Conservation (phyloP, 371 early-diverging fungal species). For the Amoeboaphelidium occidentale region DNA sequence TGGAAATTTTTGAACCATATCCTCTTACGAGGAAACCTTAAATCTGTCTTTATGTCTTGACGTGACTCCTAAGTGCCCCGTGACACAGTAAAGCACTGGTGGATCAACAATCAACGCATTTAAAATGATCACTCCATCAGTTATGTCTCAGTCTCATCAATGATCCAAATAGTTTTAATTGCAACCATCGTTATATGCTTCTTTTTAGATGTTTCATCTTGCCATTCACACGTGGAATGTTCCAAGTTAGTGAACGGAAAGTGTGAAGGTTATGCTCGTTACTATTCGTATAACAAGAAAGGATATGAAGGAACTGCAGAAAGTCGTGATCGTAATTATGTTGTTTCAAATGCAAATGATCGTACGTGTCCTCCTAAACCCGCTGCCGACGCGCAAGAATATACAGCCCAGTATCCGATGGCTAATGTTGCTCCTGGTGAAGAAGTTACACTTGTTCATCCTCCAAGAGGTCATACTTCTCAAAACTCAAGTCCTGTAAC, state of each 20-base stretch:
- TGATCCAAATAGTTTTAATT: too few species aligned
- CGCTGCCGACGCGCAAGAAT: neutral
- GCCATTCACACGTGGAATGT: neutral
- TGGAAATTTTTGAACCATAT: too few species aligned
- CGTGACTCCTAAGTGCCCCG: too few species aligned
- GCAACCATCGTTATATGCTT: too few species aligned
- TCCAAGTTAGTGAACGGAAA: neutral
- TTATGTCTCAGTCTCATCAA: too few species aligned
- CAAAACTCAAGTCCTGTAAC: neutral
- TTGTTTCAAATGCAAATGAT: neutral
- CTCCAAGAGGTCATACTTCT: neutral
- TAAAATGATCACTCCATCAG: too few species aligned
- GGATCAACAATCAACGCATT: too few species aligned
- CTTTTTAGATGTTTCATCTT: too few species aligned
- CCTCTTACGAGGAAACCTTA: too few species aligned
- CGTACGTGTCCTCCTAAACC: neutral
- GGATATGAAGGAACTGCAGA: neutral
- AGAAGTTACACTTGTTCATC: neutral
- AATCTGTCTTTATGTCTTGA: too few species aligned
- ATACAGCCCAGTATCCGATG: neutral
- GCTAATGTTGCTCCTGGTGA: neutral
- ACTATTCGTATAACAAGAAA: neutral
- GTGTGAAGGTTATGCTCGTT: neutral
- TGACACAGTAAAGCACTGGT: too few species aligned
- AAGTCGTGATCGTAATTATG: neutral